Base-by-base conservation (phyloP, 2,329 filamentous ascomycete species). In the Penicillium sp. region DNA sequence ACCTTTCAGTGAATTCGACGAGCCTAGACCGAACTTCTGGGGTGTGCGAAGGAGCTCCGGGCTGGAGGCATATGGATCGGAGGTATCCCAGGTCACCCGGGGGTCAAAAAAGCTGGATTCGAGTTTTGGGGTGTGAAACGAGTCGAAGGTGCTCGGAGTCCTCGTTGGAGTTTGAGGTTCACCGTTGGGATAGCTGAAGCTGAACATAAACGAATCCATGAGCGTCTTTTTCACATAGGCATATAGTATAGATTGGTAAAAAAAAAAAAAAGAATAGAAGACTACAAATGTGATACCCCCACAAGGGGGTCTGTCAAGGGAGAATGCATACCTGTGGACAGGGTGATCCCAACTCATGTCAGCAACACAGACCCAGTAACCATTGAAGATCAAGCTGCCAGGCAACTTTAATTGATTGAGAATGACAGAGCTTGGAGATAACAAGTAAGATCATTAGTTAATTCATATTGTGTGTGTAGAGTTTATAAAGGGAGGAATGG, bases 301-400 rank as follows among this genome's bases (percentile, higher is more conserved):
- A 61, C 65, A 53, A 53, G 47, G 48, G 52, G 54, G 33, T 54
- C 50, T 53, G 36, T 56, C 54, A 57, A 58, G 55, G 60, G 56
- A 45, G 58, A 47, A 52, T 41, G 50, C 75, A 73, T 73, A 78
- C 76, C 76, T 78, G 71, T 78, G 75, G 67, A 77, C 72, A 66
- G 76, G 75, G 59, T 75, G 71, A 74, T 78, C 76, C 75, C 74
- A 78, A 77, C 72, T 78, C 76, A 78, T 78, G 73, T 74, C 75
- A 75, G 73, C 74, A 71, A 70, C 65, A 63, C 63, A 66, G 50
- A 44, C 21, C 50, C n/a, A 53, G 50, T 73, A 71, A 74, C 70
- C 74, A 77, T 75, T 67, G 65, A 75, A 69, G 55, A 57, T 66
- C 59, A 58, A 73, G 66, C 66, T 68, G 68, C 68, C 71, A 70